These are phyloP conservation scores for Elsinoe fawcettii DNA, from an alignment of 2,329 filamentous ascomycete species.

Conservation along the genomic window DNA sequence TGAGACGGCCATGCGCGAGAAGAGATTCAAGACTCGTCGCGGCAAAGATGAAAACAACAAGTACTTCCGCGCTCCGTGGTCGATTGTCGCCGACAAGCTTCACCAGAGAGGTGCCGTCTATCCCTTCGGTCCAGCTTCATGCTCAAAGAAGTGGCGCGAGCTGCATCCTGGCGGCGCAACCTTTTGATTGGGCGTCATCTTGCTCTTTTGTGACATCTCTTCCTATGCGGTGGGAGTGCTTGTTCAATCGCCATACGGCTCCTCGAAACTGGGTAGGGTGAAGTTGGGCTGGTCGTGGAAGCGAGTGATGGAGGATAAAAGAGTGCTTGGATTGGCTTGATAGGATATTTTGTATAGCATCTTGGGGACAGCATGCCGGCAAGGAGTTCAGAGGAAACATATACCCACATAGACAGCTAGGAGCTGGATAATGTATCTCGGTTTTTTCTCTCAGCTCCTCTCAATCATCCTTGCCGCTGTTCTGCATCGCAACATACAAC, in stretches of 20 bases:
- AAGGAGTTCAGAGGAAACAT: background rate
- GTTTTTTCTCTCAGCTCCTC: background rate
- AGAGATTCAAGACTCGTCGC: background rate
- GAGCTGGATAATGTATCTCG: constrained; percentile 11
- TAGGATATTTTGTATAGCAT: background rate
- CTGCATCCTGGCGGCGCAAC: constrained; percentile 21
- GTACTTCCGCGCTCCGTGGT: constrained; percentile 37
- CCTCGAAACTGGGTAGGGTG: too few species aligned
- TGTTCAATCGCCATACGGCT: too few species aligned
- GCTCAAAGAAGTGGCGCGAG: constrained; percentile 55
- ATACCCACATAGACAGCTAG: constrained; percentile 8
- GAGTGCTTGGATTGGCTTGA: background rate
- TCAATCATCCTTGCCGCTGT: background rate
- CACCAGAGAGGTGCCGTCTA: constrained; percentile 47
- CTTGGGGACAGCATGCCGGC: background rate
- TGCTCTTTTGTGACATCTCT: background rate
- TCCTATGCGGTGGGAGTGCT: too few species aligned
- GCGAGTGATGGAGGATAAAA: background rate
- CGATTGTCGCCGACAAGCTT: constrained; percentile 50
- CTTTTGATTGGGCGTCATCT: background rate
- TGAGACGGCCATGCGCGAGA: background rate
- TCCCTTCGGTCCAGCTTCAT: constrained; percentile 53
- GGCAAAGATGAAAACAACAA: background rate
- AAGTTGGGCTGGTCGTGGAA: too few species aligned
- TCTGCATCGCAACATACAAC: background rate